A percentile compares a stretch with the other conserved stretches of the same genome.
Conservation (phyloP, 192 early-diverging fungal species). For the Powellomyces hirtus region DNA sequence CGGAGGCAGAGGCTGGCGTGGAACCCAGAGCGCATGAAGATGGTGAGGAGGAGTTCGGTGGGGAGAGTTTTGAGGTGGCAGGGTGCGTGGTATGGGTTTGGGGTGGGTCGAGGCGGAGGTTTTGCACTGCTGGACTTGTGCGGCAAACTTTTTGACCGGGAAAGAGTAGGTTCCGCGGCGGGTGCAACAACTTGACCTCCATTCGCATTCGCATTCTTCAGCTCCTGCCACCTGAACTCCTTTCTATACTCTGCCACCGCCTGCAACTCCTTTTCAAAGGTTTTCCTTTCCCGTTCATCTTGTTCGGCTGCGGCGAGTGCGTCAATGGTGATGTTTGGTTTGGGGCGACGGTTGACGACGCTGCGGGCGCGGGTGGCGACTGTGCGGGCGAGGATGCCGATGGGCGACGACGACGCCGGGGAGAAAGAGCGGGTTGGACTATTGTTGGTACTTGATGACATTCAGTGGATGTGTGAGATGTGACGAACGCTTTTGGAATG, state of each 20-base stretch:
- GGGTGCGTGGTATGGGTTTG: not conserved
- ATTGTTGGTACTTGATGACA: too few species aligned
- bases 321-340: not conserved
- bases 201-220: too few species aligned
- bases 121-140: not conserved
- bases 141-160: not conserved
- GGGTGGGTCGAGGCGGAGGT: not conserved
- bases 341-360: not conserved
- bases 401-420: too few species aligned
- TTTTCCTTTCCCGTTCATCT: not conserved
- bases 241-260: not conserved
- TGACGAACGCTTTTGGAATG: too few species aligned
- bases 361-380: not conserved
- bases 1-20: constrained; percentile 27
- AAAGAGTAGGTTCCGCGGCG: not conserved
- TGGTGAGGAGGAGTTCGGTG: constrained; percentile 38
- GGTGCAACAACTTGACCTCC: not conserved
- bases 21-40: constrained; percentile 44
- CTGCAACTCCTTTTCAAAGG: not conserved
- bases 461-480: too few species aligned
- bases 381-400: too few species aligned
- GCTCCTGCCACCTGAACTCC: not conserved
- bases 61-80: constrained; percentile 28
- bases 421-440: too few species aligned
- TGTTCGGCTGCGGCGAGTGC: not conserved